Percentiles rank a stretch among this genome's conserved stretches.
Conservation (phyloP, 2,329 filamentous ascomycete species). For the Aspergillus brunneoviolaceus region DNA sequence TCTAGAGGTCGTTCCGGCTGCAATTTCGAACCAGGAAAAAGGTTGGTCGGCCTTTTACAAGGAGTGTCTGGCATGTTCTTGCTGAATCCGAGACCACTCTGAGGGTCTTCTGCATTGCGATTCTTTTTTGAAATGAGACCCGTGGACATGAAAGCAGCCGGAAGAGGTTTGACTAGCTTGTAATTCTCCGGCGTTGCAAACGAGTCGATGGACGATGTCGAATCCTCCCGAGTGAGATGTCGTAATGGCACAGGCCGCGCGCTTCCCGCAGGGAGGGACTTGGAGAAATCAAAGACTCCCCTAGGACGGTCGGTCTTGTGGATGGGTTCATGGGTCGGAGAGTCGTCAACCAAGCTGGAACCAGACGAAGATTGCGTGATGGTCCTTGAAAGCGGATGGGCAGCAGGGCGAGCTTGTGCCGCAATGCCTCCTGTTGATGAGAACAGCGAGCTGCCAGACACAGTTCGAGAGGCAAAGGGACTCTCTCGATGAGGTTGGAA, state of each 20-base stretch:
- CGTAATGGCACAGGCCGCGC: constrained; percentile 49
- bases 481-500: constrained; percentile 65
- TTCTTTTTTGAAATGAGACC: constrained; percentile 94
- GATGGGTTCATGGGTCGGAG: constrained; percentile 62
- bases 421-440: constrained; percentile 30
- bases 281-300: constrained; percentile 62
- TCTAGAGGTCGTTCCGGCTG: constrained; percentile 59
- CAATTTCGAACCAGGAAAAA: constrained; percentile 61
- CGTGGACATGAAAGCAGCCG: constrained; percentile 88
- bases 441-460: constrained; percentile 49
- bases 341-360: constrained; percentile 74
- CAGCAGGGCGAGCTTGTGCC: constrained; percentile 44
- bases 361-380: constrained; percentile 83
- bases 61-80: constrained; percentile 89
- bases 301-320: constrained; percentile 57
- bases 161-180: constrained; percentile 72
- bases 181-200: constrained; percentile 76
- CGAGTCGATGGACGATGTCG: constrained; percentile 50
- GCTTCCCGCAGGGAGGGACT: constrained; percentile 70
- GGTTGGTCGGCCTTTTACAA: constrained; percentile 78
- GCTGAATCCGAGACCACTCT: constrained; percentile 51
- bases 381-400: constrained; percentile 83
- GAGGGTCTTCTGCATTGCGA: constrained; percentile 70
- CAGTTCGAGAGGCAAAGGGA: constrained; percentile 63
- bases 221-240: constrained; percentile 50